Conservation (phyloP, 2,329 filamentous ascomycete genomes). For the Fusarium palustre region DNA sequence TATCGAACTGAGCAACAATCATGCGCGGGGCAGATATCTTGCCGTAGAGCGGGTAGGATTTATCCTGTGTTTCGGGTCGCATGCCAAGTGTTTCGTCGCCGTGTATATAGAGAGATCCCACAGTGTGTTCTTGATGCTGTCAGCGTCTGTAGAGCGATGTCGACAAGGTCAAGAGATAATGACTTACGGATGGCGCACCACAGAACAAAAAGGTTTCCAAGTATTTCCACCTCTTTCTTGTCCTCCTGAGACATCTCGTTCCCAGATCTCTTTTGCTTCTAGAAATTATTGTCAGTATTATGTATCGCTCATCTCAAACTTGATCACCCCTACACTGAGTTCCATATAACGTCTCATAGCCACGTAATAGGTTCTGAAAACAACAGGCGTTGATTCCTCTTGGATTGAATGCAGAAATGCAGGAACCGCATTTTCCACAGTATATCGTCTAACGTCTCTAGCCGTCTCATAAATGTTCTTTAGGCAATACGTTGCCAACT, state of each 20-base stretch:
- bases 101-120: slow-evolving; percentile 58
- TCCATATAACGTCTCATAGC: slow-evolving; percentile 39
- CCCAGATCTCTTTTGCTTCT: not conserved
- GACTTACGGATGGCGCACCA: slow-evolving; percentile 62
- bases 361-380: slow-evolving; percentile 41
- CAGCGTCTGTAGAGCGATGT: not conserved
- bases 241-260: slow-evolving; percentile 9
- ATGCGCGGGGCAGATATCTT: slow-evolving; percentile 58
- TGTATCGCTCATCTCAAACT: not conserved
- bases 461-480: slow-evolving; percentile 53
- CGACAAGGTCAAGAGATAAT: not conserved
- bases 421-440: slow-evolving; percentile 47
- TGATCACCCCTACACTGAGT: slow-evolving; percentile 36
- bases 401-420: slow-evolving; percentile 44
- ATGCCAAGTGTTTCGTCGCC: slow-evolving; percentile 57
- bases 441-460: slow-evolving; percentile 52
- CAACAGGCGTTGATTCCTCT: slow-evolving; percentile 31
- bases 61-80: slow-evolving; percentile 50
- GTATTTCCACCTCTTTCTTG: slow-evolving; percentile 50
- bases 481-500: slow-evolving; percentile 57
- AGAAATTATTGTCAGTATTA: not conserved
- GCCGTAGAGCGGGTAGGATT: slow-evolving; percentile 54
- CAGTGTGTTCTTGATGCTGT: slow-evolving; percentile 55
- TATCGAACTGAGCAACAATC: slow-evolving; percentile 60
- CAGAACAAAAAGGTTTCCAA: slow-evolving; percentile 57